phyloP scores from a whole-genome alignment of 2,329 filamentous ascomycete genomes.

The Emericellopsis atlantica region DNA sequence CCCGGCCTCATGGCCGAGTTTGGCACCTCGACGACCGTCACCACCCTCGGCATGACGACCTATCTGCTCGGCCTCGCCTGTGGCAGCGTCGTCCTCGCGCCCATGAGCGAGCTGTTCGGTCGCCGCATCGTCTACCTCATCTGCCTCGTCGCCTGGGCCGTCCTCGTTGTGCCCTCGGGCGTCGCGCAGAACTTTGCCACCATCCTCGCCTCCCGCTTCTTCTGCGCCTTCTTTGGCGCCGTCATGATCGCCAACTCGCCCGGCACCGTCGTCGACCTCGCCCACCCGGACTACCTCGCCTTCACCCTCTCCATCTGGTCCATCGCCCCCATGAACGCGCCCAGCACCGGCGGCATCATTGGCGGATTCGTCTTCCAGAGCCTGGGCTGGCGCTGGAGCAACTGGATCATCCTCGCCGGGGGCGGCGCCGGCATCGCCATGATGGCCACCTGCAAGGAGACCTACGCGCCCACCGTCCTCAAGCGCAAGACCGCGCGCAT shows the following conservation, averaged over 20 bases:
- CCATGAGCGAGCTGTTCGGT: slow-evolving; percentile 59
- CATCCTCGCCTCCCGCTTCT: slow-evolving; percentile 62
- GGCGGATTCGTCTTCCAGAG: slow-evolving; percentile 60
- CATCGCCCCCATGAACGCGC: slow-evolving; percentile 76
- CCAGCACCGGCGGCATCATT: slow-evolving; percentile 52
- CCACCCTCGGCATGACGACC: slow-evolving; percentile 64
- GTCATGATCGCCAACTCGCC: slow-evolving; percentile 77
- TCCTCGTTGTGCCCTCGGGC: slow-evolving; percentile 61
- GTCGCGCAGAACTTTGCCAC: slow-evolving; percentile 54
- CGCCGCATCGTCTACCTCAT: slow-evolving; percentile 56
- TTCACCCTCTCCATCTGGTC: slow-evolving; percentile 75
- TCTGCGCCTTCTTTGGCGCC: slow-evolving; percentile 51
- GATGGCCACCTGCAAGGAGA: slow-evolving; percentile 55
- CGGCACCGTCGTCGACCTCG: slow-evolving; percentile 72
- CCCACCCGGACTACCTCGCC: slow-evolving; percentile 67
- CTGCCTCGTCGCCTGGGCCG: slow-evolving; percentile 49
- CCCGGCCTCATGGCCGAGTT: slow-evolving; percentile 59
- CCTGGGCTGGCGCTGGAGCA: slow-evolving; percentile 79
- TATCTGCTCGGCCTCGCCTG: slow-evolving; percentile 65
- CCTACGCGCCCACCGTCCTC: slow-evolving; percentile 61
- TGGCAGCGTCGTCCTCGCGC: slow-evolving; percentile 62
- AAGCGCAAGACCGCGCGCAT: slow-evolving; percentile 50
- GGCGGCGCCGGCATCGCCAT: slow-evolving; percentile 47
- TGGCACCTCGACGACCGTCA: slow-evolving; percentile 41
- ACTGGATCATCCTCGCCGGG: slow-evolving; percentile 69